Percentiles rank a stretch among this genome's conserved stretches.
Conservation (phyloP, 305 asterid genomes). For the Ilex paraguariensis region DNA sequence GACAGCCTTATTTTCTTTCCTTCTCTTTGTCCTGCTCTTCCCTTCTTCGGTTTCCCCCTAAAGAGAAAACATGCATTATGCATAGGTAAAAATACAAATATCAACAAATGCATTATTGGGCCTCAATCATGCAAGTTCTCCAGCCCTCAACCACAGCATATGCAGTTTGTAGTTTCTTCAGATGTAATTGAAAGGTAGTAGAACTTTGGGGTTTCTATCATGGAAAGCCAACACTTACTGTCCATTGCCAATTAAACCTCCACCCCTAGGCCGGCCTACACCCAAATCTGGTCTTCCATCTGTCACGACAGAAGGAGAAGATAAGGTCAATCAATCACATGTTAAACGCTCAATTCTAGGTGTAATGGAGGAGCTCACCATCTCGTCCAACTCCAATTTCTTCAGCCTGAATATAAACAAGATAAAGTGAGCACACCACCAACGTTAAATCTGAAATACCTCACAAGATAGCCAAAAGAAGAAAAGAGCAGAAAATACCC, state of each 20-base stretch:
- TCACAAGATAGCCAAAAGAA: too few species aligned
- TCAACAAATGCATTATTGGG: too few species aligned
- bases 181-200: too few species aligned
- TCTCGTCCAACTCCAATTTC: constrained; percentile 78
- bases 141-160: too few species aligned
- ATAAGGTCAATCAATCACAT: neutral
- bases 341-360: neutral
- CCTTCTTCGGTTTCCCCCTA: too few species aligned
- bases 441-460: neutral
- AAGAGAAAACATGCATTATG: too few species aligned
- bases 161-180: too few species aligned
- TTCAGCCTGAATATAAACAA: constrained; percentile 45
- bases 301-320: constrained; percentile 12
- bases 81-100: too few species aligned
- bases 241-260: constrained; percentile 40
- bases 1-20: too few species aligned
- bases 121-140: neutral
- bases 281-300: constrained; percentile 68
- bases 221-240: constrained; percentile 40
- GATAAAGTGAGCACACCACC: constrained; percentile 2
- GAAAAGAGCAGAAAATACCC: too few species aligned
- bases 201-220: too few species aligned
- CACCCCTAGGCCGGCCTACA: constrained; percentile 62
- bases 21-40: too few species aligned
- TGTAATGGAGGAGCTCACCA: constrained; percentile 22